A percentile compares a stretch with the other conserved stretches of the same genome.
Conservation (phyloP, 805 yeast genomes). For the Kregervanrija fluxuum region DNA sequence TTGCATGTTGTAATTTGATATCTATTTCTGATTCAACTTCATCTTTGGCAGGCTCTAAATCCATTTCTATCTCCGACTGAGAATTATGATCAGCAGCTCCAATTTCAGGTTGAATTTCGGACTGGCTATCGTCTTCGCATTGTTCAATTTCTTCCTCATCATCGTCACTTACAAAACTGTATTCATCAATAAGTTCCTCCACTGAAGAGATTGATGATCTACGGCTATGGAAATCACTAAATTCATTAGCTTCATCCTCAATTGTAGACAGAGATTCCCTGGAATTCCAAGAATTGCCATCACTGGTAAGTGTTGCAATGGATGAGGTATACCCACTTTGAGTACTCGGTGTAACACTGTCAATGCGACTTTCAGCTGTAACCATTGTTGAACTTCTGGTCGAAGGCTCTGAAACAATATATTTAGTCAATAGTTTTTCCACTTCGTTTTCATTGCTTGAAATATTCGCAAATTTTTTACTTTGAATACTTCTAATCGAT, state of each 20-base stretch:
- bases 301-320: neutral
- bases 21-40: neutral
- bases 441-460: neutral
- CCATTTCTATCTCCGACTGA: neutral
- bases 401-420: neutral
- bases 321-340: slow-evolving; percentile 2
- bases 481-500: slow-evolving; percentile 4
- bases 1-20: neutral
- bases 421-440: slow-evolving; percentile 3
- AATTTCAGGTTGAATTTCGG: neutral
- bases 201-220: neutral
- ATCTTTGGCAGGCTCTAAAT: neutral
- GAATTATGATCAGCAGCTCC: neutral
- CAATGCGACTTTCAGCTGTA: neutral
- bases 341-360: neutral
- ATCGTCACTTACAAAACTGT: slow-evolving; percentile 2
- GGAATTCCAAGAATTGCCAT: neutral
- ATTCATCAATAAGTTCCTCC: slow-evolving; percentile 4
- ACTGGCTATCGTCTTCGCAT: neutral
- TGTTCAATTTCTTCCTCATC: neutral
- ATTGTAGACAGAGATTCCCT: slow-evolving; percentile 4
- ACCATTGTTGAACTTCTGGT: neutral
- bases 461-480: neutral
- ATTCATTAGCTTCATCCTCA: slow-evolving; percentile 1
- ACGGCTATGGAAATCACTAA: neutral